A percentile compares a stretch with the other conserved stretches of the same genome.
These are phyloP conservation scores for Massariosphaeria phaeospora DNA, from an alignment of 495 filamentous ascomycete genomes.

Conservation along the genomic window DNA sequence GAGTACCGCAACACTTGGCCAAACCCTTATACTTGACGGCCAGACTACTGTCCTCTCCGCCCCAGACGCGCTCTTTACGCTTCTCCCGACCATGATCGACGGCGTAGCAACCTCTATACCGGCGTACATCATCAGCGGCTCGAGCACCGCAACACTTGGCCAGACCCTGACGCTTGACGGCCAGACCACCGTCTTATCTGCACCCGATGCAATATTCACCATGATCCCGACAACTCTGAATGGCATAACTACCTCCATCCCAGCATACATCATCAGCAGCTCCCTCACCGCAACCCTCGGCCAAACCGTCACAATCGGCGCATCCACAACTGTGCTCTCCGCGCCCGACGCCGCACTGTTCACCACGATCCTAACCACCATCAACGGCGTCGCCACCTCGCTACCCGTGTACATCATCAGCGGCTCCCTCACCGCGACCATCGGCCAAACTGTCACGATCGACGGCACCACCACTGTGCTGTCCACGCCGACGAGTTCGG, in stretches of 20 bases:
- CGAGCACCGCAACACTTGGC: slow-evolving; percentile 9
- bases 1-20: slow-evolving; percentile 6
- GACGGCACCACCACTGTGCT: slow-evolving; percentile 12
- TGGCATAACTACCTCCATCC: slow-evolving; percentile 4
- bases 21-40: slow-evolving; percentile 10
- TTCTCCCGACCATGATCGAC: slow-evolving; percentile 12
- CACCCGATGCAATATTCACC: slow-evolving; percentile 5
- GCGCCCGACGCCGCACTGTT: slow-evolving; percentile 6
- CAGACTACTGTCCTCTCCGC: slow-evolving; percentile 13
- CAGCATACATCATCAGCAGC: slow-evolving; percentile 7
- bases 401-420: slow-evolving; percentile 15
- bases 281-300: slow-evolving; percentile 10
- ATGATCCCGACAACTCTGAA: slow-evolving; percentile 8
- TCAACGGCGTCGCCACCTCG: slow-evolving; percentile 5
- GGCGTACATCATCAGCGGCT: slow-evolving; percentile 5
- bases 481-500: background rate
- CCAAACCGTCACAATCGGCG: slow-evolving; percentile 16
- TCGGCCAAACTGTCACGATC: slow-evolving; percentile 13
- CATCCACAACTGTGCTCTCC: slow-evolving; percentile 2
- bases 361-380: slow-evolving; percentile 6
- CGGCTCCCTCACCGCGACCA: slow-evolving; percentile 6
- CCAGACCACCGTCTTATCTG: slow-evolving; percentile 1
- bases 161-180: slow-evolving; percentile 18
- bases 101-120: slow-evolving; percentile 10
- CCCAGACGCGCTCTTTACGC: slow-evolving; percentile 5